Base-by-base conservation (phyloP, 495 filamentous ascomycete species). In the Xylaria cubensis region DNA sequence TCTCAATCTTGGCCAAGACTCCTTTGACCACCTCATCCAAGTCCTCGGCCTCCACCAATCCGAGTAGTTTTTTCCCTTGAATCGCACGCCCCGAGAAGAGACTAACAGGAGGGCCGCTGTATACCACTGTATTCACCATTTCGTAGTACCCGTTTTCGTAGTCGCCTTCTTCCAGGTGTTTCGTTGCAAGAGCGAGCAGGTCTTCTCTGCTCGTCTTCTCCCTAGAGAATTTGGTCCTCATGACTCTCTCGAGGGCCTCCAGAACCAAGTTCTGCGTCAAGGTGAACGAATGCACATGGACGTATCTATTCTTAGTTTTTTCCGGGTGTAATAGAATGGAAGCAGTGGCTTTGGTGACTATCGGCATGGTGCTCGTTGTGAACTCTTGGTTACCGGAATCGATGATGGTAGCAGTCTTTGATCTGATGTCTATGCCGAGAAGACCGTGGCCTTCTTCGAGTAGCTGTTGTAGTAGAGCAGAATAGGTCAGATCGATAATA, bases 371-470 rank as follows among this genome's bases (percentile, higher is more conserved):
- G 51, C 51, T 55, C 21, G 51, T 24, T 3, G 51, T 55, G 51
- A 55, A 29, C 51, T 55, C 51, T 12, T 55, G 51, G 10, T 55
- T 21, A 15, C 51, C 51, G 21, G 51, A 55, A 24, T 55, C 51
- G 1, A 55, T 55, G 24, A 55, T 29, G 24, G 51, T 55, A 12
- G 51, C 51, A 3, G 51, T 55, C 51, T 55, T 55, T 10, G 51
- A 55, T 19, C 51, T 26, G 51, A 55, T 24, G 24, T 55, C 51
- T 55, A 55, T 4, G 24, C 51, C 51, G 0, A 55, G 51, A 26
- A 55, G 51, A 29, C 51, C 51, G 21, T 29, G 10, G 51, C 51
- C 51, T 12, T 55, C 51, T 55, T 55, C 51, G 51, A 55, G 51
- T 24, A 55, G 26, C 51, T 55, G 10, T 55, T 15, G 24, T 5